Base-by-base conservation (phyloP, 345 rosid genomes). In the Euphorbia pulcherrima region DNA sequence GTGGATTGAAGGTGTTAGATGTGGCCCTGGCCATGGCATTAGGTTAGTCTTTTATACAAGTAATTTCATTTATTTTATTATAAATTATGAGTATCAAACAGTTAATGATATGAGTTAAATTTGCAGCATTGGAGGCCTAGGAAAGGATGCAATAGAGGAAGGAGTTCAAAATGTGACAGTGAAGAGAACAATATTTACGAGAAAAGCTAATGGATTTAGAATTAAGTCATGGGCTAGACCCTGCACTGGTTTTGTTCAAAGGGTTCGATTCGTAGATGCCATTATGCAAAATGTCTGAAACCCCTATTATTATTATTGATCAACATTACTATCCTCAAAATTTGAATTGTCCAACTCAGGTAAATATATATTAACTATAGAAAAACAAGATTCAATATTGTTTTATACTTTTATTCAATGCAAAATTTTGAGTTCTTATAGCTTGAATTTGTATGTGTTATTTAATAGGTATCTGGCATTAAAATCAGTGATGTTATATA, bases 11-110 rank as follows among this genome's bases (percentile, higher is more conserved):
- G 64, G 17, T 59, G 60, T 79, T 57, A 67, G 26, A 27, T 79
- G 80, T 29, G 78, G 80, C n/a, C 83, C 83, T 20, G 83, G 78
- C 16, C 69, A 65, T 23, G 69, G 57, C 2, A 65, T 53, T 27
- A 52, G 59, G 69, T 65, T 6, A 54, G 54, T 17, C 13, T 4
- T 8, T 44, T 44, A 44, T 44, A 1, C 13, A 44, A 0, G 2
- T 2, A 44, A n/a, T n/a, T n/a, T n/a, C n/a, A n/a, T n/a, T n/a
- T 1, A 6, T 40, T 8, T 40, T 40, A 40, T 40, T 44, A 10
- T 44, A 44, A 13, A 44, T 44, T 2, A 10, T 44, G 9, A 44
- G 17, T 44, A 44, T 8, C 17, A 44, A 10, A 10, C 13, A 1
- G 2, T 44, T 9, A 44, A 3, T 44, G 0, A 10, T 44, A 44